Base-by-base conservation (phyloP, 164 flowering plant genomes). In the Vitis riparia region DNA sequence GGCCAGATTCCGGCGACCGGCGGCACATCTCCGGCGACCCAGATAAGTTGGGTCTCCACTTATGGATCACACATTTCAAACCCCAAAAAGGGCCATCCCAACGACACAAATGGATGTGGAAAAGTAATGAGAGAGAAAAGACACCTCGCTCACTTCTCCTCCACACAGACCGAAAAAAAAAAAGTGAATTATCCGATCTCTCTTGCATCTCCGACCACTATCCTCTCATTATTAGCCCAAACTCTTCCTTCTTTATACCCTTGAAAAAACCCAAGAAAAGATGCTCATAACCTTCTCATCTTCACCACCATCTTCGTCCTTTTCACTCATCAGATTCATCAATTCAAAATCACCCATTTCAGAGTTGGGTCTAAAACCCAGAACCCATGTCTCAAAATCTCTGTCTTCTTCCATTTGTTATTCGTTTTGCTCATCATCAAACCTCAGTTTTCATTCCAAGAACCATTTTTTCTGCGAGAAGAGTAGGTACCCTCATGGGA, bases 251-350 rank as follows among this genome's bases (percentile, higher is more conserved):
- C 55, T 59, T 64, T 51, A 61, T 61, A 27, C 55, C n/a, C 56
- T 30, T 23, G 47, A 47, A 49, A 50, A 50, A 67, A 8, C 16
- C 7, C 63, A 44, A 55, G 59, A 30, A 71, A 63, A 73, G 76
- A 88, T 88, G 92, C 69, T 80, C 13, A 70, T 77, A 66, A 82
- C 76, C 73, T 70, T 83, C 74, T 80, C 90, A 19, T 69, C 77
- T 19, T 72, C 82, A 47, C 78, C 82, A 23, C 60, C 71, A 53
- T 69, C 77, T 7, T 73, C 79, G 62, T 74, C 81, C 3, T 70
- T 52, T 37, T 78, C 80, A 17, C 62, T 79, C 58, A 55, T 57
- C 71, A 74, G 77, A 72, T 70, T 77, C 50, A 62, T 75, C 67
- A 73, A 63, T 78, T 77, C 86, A 52, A 78, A 67, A 57, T 56